Base-by-base conservation (phyloP, 805 yeast genomes). In the Geotrichum ghanense region DNA sequence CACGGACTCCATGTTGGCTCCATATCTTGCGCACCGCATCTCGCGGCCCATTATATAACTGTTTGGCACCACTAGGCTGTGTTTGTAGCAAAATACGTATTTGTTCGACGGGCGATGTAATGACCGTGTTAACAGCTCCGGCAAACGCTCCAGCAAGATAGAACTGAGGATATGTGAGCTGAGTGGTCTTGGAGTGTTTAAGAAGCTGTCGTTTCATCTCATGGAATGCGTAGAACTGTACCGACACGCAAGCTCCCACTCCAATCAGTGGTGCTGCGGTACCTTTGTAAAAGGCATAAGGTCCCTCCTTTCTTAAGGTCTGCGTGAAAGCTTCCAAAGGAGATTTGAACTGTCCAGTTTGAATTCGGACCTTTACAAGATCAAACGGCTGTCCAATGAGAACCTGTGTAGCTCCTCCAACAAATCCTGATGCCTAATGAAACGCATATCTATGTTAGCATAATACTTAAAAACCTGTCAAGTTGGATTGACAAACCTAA, bases 221-320 rank as follows among this genome's bases (percentile, higher is more conserved):
- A 56, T 78, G 83, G 56, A 79, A 82, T 1, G 86, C 84, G 55
- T 79, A 80, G 59, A 79, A 80, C 56, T 79, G 86, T 25, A 79
- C 63, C 1, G 83, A 77, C 5, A 79, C 86, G 65, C 86, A 79
- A 1, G 75, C 79, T 0, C 84, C 79, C 3, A 80, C 86, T 4
- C 85, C 84, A 42, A 79, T 51, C 45, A 79, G 66, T n/a, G 85
- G 85, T 2, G 83, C 83, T 43, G 79, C 64, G 3, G 83, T 81
- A 19, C 85, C 85, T 57, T 79, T 66, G 61, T 80, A 79, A 53
- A 79, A 75, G 0, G 84, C 84, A 16, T 63, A 51, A n/a, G 71
- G 63, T 1, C 86, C 86, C 59, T 79, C 85, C 40, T 73, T 75
- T 31, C 68, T 69, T 42, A 80, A 55, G 0, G 84, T 78, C 27